Evolutionary conservation across 306 rosid genomes (phyloP), one percentile per base, ranked within the genome.

Genomic region (Pueraria montana): DNA sequence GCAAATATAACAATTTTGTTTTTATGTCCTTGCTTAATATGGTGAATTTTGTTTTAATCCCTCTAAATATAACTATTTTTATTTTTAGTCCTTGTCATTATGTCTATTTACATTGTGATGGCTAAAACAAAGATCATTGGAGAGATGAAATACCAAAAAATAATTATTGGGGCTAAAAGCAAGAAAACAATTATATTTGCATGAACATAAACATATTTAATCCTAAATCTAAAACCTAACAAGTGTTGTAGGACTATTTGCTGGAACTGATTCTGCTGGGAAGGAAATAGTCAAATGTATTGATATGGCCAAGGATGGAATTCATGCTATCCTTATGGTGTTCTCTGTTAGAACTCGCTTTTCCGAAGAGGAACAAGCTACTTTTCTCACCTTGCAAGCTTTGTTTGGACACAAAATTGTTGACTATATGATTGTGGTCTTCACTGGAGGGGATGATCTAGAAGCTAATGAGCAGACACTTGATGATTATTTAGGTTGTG

Each of bases 301-400:
- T 30, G 21, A 30, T 16, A 30, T 63, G 45, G 13, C 45, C 0
- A 63, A 63, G 4, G 45, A 32, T 63, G 70, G 45, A 32, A 63
- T 63, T 14, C 42, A 62, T 62, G 68, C 20, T 0, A 26, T 62
- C 1, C 4, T 27, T 27, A 13, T 62, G 21, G 68, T 62, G 5
- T 27, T 62, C 4, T 62, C 42, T 27, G 0, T 62, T 6, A 62
- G 17, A 26, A 95, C 52, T 93, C 64, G 42, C 0, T 61, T 61
- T 61, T 26, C 67, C 13, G 38, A 61, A 61, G 67, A 62, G n/a
- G 42, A 62, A 62, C 68, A 62, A 27, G 68, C 68, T 5, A 62
- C 68, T 27, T 62, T 62, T 62, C 68, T 5, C 2, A 62, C 20
- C 42, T 27, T 62, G 11, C 40, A 26, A 62, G 68, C 42, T 27